Evolutionary conservation across 208 protist species (phyloP).

Genomic region (Novymonas esmeraldas): DNA sequence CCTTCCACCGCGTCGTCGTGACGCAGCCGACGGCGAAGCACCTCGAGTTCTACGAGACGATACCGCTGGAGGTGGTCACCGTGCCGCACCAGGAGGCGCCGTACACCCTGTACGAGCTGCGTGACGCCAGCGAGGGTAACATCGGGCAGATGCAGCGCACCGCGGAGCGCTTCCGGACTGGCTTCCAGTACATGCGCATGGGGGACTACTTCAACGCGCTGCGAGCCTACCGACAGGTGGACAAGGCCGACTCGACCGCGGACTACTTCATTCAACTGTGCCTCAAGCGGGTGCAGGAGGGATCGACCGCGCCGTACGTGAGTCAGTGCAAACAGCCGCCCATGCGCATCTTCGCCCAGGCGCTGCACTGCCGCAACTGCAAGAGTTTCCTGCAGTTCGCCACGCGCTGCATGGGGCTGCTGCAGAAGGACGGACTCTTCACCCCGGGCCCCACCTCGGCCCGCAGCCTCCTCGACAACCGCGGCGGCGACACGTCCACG

Average conservation of each 20-base stretch:
- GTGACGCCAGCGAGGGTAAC: slow-evolving; percentile 13
- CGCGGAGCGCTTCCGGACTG: slow-evolving; percentile 46
- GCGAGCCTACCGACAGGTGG: slow-evolving; percentile 30
- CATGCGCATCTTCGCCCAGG: slow-evolving; percentile 18
- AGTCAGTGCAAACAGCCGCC: not conserved
- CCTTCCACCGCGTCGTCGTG: slow-evolving; percentile 35
- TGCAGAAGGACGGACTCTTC: slow-evolving; percentile 16
- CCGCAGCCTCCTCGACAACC: not conserved
- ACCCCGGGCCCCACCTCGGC: not conserved
- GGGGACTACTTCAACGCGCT: slow-evolving; percentile 50
- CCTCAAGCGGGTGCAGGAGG: slow-evolving; percentile 21
- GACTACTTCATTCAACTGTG: slow-evolving; percentile 41
- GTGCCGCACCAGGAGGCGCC: slow-evolving; percentile 24
- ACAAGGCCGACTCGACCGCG: slow-evolving; percentile 24
- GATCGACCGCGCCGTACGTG: slow-evolving; percentile 21
- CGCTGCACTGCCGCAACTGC: slow-evolving; percentile 9
- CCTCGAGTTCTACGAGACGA: slow-evolving; percentile 33
- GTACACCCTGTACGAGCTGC: slow-evolving; percentile 53
- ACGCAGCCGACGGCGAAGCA: slow-evolving; percentile 50
- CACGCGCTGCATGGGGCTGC: slow-evolving; percentile 3
- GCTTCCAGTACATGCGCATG: slow-evolving; percentile 55
- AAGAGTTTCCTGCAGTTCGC: not conserved
- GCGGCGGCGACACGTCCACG: not conserved
- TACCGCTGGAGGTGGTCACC: slow-evolving; percentile 40
- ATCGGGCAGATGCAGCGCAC: slow-evolving; percentile 14